A percentile compares a stretch with the other conserved stretches of the same genome.
Evolutionary conservation across 352 stramenopile genomes (phyloP).

Genomic region (Globisporangium viniferum): DNA sequence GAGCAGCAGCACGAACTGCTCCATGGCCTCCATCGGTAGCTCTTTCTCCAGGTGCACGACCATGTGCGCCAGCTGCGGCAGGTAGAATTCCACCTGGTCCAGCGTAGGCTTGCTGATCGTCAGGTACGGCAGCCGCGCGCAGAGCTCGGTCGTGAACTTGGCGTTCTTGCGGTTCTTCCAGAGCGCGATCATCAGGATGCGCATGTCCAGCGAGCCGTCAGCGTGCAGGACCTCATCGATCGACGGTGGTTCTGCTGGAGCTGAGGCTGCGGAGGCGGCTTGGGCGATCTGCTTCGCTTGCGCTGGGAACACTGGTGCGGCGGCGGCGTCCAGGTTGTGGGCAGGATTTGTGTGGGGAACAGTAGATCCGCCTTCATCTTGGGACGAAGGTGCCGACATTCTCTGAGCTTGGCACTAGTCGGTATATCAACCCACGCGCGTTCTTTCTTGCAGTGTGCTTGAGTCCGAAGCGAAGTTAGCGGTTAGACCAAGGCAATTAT

Average conservation of each 20-base stretch:
- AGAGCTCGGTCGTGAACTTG: constrained; percentile 60
- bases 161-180: constrained; percentile 69
- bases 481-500: not conserved
- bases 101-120: constrained; percentile 47
- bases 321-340: not conserved
- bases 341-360: not conserved
- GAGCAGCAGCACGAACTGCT: constrained; percentile 76
- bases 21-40: constrained; percentile 68
- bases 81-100: constrained; percentile 78
- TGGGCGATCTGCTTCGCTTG: constrained; percentile 7
- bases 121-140: constrained; percentile 50
- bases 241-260: not conserved
- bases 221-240: constrained; percentile 33
- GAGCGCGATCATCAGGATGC: constrained; percentile 64
- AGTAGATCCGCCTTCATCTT: not conserved
- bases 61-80: constrained; percentile 82
- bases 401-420: not conserved
- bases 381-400: not conserved
- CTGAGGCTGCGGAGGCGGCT: not conserved
- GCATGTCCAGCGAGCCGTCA: constrained; percentile 64
- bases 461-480: not conserved
- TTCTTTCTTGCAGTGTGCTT: not conserved
- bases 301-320: constrained; percentile 8
- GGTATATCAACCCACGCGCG: not conserved
- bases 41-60: constrained; percentile 79